Base-by-base conservation (phyloP, 2,329 filamentous ascomycete species). In the Thielaviopsis euricoi region DNA sequence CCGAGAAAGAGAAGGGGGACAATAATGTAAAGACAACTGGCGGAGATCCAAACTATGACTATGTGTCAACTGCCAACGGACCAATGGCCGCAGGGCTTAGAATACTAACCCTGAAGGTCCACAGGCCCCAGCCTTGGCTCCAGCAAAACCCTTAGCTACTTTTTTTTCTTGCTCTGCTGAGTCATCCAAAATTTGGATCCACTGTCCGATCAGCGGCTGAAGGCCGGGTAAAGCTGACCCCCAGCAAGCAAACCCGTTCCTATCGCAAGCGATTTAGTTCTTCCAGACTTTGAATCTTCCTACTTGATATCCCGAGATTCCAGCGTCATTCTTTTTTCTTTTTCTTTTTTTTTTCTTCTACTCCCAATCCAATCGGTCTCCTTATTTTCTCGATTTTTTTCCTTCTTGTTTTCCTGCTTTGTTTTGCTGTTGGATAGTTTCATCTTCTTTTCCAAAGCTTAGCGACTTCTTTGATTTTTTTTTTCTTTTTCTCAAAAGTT, bases 181-280 rank as follows among this genome's bases (percentile, higher is more conserved):
- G 37, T 43, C 37, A 43, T 43, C 37, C 17, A 43, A 43, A 33
- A 33, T 2, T 26, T 12, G 7, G 2, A 43, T n/a, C 37, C 37
- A 43, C 37, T 43, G n/a, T 52, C 58, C 58, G 52, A 26, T 60
- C 13, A 37, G 29, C 55, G 58, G 58, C 58, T 60, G 52, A 58
- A 55, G 13, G 4, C 2, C 52, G 58, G 58, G 22, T 60, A 55
- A 59, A 53, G 37, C 22, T 19, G 19, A 7, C 15, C 21, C 58
- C 25, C 15, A 26, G 29, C 25, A 15, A 40, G 13, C 19, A 26
- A 10, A 13, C 15, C 46, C 23, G 23, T 26, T 33, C 29, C 33
- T 3, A 52, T 50, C 53, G 49, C 56, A 58, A 51, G 25, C 26
- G 22, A 26, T 25, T 40, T 15, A n/a, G n/a, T 59, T 37, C n/a